Evolutionary conservation across 192 early-diverging fungal genomes (phyloP).

Genomic region (Mycoemilia scoparia): DNA sequence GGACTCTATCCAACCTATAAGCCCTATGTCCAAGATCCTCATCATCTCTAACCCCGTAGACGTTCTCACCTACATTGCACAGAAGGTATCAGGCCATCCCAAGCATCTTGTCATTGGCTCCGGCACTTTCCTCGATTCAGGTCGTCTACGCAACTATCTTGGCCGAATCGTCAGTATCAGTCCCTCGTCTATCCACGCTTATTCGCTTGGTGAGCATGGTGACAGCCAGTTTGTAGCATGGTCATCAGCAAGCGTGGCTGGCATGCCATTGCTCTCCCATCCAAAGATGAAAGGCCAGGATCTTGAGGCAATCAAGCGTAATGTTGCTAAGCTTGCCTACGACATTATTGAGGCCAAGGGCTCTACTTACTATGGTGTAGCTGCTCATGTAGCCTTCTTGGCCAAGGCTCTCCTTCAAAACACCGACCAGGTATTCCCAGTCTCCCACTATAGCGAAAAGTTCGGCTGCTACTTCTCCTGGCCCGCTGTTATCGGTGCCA

Average conservation of each 20-base stretch:
- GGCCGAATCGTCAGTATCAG: slow-evolving; percentile 36
- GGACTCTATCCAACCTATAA: slow-evolving; percentile 54
- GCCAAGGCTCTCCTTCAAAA: slow-evolving; percentile 51
- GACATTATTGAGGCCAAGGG: slow-evolving; percentile 75
- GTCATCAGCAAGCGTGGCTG: slow-evolving; percentile 51
- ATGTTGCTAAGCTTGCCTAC: slow-evolving; percentile 56
- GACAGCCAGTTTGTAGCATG: slow-evolving; percentile 74
- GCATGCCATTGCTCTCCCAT: slow-evolving; percentile 43
- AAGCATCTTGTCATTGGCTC: slow-evolving; percentile 64
- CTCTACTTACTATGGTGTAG: slow-evolving; percentile 71
- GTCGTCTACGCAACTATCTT: slow-evolving; percentile 45
- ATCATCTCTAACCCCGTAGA: slow-evolving; percentile 75
- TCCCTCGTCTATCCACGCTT: slow-evolving; percentile 56
- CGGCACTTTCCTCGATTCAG: slow-evolving; percentile 67
- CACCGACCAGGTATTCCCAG: slow-evolving; percentile 44
- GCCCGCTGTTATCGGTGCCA: slow-evolving; percentile 56
- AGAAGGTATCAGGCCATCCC: slow-evolving; percentile 62
- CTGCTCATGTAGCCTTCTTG: slow-evolving; percentile 51
- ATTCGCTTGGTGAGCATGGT: slow-evolving; percentile 73
- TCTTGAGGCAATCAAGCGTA: slow-evolving; percentile 29
- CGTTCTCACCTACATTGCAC: slow-evolving; percentile 66
- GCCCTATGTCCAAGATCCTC: slow-evolving; percentile 46
- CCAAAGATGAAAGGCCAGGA: slow-evolving; percentile 40
- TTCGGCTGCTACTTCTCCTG: slow-evolving; percentile 48
- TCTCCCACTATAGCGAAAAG: slow-evolving; percentile 45